Base-by-base conservation (phyloP, 2,329 filamentous ascomycete species). In the Laburnicola sp. region DNA sequence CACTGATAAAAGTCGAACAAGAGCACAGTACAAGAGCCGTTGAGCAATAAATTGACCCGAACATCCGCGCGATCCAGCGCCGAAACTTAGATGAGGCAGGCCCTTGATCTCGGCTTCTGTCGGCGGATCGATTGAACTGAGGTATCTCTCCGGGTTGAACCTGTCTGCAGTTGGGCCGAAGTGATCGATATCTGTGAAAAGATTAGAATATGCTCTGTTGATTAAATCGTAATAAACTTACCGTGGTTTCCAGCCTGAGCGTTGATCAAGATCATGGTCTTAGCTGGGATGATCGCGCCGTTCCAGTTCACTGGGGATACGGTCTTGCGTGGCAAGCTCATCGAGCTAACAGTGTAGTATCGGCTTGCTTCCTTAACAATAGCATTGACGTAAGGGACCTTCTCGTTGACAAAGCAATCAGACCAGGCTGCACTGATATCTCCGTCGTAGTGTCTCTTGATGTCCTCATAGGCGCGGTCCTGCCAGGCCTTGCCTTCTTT, bases 211-310 rank as follows among this genome's bases (percentile, higher is more conserved):
- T 70, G 74, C 3, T 34, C 21, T 25, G 3, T 6, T 21, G 10
- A 37, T n/a, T 6, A 41, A 30, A 38, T 25, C 21, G 31, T n/a
- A 16, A 3, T n/a, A 3, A 31, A 34, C 70, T 53, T 64, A 78
- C 76, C 77, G 48, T 82, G 80, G 54, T 82, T 82, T 0, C 74
- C 79, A 22, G 80, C 80, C 58, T 82, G 80, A 1, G 79, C 78
- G 56, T 82, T 82, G 58, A 82, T 79, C 46, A 82, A 66, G 1
- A 82, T 74, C 78, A 82, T 82, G 0, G 79, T 82, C 50, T 78
- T 77, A 2, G 75, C 69, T 0, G 79, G 79, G 37, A 82, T 82
- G 5, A 73, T 71, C 0, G 78, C 78, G 0, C 79, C 78, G 27
- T 80, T 75, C 78, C 79, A 81, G 28, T 76, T 66, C 7, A 82